Evolutionary conservation across 495 filamentous ascomycete species (phyloP).

Genomic region (Lasiosphaeria hispida): DNA sequence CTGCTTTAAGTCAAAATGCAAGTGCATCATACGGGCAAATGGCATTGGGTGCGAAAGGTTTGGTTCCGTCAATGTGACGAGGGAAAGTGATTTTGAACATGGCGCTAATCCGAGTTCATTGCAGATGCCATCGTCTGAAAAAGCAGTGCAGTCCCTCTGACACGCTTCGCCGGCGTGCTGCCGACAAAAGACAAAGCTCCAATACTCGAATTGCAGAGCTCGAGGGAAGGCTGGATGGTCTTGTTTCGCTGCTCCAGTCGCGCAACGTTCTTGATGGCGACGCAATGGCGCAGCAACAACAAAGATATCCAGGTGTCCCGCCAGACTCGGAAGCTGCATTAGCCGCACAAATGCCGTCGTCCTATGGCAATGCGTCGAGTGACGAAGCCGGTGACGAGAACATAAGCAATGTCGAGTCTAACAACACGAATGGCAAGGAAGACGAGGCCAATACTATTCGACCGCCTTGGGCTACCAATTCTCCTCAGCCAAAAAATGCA

Average conservation of each 20-base stretch:
- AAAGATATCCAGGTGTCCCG: background rate
- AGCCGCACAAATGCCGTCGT: too few relatives aligned
- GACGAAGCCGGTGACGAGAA: slow-evolving; percentile 21
- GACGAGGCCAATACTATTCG: too few relatives aligned
- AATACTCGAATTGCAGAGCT: slow-evolving; percentile 39
- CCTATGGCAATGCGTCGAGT: background rate
- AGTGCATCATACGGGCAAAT: slow-evolving; percentile 38
- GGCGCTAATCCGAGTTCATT: background rate
- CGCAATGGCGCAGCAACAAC: background rate
- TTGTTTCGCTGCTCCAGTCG: slow-evolving; percentile 45
- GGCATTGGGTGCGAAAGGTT: slow-evolving; percentile 45
- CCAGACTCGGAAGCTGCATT: too few relatives aligned
- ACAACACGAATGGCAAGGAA: too few relatives aligned
- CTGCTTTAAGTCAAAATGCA: slow-evolving; percentile 47
- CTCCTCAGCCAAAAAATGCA: too few relatives aligned
- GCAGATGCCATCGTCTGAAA: slow-evolving; percentile 47
- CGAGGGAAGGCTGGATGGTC: slow-evolving; percentile 52
- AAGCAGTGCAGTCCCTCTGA: slow-evolving; percentile 40
- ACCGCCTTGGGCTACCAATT: too few relatives aligned
- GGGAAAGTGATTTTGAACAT: background rate
- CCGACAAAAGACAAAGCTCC: slow-evolving; percentile 22
- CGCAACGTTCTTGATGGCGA: slow-evolving; percentile 1
- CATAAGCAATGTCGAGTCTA: too few relatives aligned
- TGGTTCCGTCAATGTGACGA: slow-evolving; percentile 7
- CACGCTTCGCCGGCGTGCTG: slow-evolving; percentile 36